Evolutionary conservation across 306 rosid species (phyloP).

Genomic region (Quercus parvula): DNA sequence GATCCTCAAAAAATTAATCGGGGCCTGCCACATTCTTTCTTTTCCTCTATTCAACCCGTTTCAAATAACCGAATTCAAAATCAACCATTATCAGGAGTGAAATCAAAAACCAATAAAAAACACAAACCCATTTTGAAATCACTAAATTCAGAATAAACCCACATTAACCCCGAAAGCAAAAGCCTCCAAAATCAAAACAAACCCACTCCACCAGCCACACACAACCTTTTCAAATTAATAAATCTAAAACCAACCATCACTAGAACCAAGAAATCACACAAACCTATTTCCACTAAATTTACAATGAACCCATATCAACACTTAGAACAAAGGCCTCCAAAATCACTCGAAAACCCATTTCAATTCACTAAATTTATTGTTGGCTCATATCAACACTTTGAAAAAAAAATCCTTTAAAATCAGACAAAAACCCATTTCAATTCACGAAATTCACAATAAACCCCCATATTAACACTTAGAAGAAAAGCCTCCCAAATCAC

Average conservation of each 20-base stretch:
- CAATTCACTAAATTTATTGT: too few species aligned
- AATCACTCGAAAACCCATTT: too few species aligned
- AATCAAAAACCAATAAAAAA: not conserved
- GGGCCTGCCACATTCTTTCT: too few species aligned
- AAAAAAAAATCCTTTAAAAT: not conserved
- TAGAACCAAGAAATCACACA: not conserved
- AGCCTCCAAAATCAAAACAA: not conserved
- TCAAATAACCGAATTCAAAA: not conserved
- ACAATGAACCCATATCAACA: too few species aligned
- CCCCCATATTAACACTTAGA: too few species aligned
- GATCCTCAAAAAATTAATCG: too few species aligned
- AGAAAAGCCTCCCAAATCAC: too few species aligned
- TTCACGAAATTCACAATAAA: not conserved
- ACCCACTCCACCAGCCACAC: not conserved
- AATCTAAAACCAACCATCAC: not conserved
- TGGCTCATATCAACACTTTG: not conserved
- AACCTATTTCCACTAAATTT: too few species aligned
- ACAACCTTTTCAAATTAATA: not conserved
- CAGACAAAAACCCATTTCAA: not conserved
- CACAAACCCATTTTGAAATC: not conserved
- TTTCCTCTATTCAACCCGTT: not conserved
- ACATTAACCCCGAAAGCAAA: not conserved
- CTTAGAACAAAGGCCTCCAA: too few species aligned
- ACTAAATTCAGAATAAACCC: not conserved
- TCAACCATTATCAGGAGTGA: not conserved